Evolutionary conservation across 768 basidiomycete genomes (phyloP), one percentile per base, ranked within the genome.

Genomic region (Trametes meyenii): DNA sequence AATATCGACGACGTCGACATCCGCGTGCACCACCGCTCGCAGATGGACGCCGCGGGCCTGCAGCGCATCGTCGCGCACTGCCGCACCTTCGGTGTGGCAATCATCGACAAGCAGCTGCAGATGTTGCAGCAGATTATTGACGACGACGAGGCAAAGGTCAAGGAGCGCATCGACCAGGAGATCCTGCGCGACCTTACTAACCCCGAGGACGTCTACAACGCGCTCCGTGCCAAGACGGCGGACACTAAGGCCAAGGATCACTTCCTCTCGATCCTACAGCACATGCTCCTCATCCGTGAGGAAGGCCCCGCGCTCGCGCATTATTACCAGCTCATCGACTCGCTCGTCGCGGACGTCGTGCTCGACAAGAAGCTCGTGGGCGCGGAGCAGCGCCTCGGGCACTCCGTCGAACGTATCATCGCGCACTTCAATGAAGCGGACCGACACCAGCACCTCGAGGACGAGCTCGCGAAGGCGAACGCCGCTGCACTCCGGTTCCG

Each of bases 211-310:
- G 88, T 98, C 35, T 96, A 90, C 77, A 85, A 88, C 55, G 90
- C 91, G 2, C 81, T 99, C 49, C 83, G 83, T 63, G 76, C 84
- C n/a, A 88, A 84, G 71, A 87, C 89, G n/a, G 81, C 86, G 61
- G 88, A 89, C 44, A 86, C 90, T 14, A 85, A 85, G 60, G 94
- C 95, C 6, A 80, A 83, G 66, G 87, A 91, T 64, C 88, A 96
- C 72, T 90, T 99, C 72, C 78, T 96, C 43, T 92, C 93, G n/a
- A 90, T 94, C 74, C 85, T 98, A 83, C 94, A 94, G 70, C 95
- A 98, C 74, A 74, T 99, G 58, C 80, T 98, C 19, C 84, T 98
- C 66, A 91, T 98, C 66, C 85, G 90, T 55, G 91, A 93, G 67
- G 93, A 98, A 66, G 92, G 89, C 5, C 88, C 89, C 38, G 81